Percentiles rank a stretch among this genome's conserved stretches.
These are phyloP conservation scores for Yarrowia phangngaensis DNA, from an alignment of 805 yeast genomes.

Conservation along the genomic window DNA sequence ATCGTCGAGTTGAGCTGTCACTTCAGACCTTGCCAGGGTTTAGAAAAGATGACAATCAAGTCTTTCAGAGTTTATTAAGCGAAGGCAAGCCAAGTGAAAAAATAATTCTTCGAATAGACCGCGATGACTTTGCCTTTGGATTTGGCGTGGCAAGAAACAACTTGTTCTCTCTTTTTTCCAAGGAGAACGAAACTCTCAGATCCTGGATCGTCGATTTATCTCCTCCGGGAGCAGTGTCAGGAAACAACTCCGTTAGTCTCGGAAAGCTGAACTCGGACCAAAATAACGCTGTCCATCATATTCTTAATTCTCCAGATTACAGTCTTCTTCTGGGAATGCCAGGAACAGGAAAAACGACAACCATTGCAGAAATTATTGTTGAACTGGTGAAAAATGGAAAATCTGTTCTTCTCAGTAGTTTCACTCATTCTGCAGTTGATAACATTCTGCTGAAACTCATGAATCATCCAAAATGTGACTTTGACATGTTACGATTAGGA, in stretches of 20 bases:
- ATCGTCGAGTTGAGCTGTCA: constrained; percentile 50
- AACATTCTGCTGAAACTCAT: constrained; percentile 76
- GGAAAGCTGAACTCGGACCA: constrained; percentile 66
- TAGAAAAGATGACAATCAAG: constrained; percentile 46
- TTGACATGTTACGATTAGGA: constrained; percentile 67
- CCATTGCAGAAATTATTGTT: constrained; percentile 70
- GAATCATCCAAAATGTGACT: constrained; percentile 38
- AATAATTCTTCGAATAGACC: constrained; percentile 57
- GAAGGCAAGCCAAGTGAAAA: constrained; percentile 18
- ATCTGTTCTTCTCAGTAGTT: constrained; percentile 73
- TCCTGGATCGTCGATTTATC: constrained; percentile 52
- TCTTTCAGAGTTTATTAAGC: constrained; percentile 48
- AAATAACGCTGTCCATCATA: constrained; percentile 59
- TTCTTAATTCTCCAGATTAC: constrained; percentile 65
- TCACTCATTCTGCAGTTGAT: constrained; percentile 95
- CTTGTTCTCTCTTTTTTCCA: constrained; percentile 58
- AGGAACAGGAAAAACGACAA: constrained; percentile 94
- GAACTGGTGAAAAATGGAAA: constrained; percentile 57
- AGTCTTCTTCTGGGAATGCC: constrained; percentile 93
- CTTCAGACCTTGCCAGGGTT: constrained; percentile 45
- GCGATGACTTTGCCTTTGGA: constrained; percentile 71
- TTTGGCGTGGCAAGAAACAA: constrained; percentile 75
- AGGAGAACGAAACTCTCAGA: constrained; percentile 44
- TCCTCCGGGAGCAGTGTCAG: constrained; percentile 44
- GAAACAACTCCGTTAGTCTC: constrained; percentile 12